Conservation (phyloP, 2,329 filamentous ascomycete genomes). For the Apiospora marii region DNA sequence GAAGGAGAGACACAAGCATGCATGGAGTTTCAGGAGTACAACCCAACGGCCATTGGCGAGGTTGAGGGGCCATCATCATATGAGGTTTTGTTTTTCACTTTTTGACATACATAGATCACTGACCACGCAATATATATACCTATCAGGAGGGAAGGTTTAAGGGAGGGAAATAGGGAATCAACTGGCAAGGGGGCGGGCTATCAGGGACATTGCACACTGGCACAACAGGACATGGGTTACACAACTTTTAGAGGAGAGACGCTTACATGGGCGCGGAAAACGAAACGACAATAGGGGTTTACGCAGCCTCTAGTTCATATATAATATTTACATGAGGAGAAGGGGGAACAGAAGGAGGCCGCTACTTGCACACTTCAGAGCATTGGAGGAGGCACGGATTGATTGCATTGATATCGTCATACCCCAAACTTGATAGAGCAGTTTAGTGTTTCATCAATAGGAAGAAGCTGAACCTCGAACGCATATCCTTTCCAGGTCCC, state of each 20-base stretch:
- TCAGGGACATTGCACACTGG: not conserved
- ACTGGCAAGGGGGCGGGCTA: not conserved
- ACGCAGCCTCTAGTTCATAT: not conserved
- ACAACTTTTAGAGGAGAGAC: not conserved
- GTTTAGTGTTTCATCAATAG: constrained; percentile 1
- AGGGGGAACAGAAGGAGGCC: not conserved
- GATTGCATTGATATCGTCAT: not conserved
- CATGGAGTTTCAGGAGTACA: constrained; percentile 10
- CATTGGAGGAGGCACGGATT: not conserved
- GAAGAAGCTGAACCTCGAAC: not conserved
- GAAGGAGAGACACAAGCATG: not conserved
- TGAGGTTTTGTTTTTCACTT: not conserved
- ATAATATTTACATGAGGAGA: not conserved
- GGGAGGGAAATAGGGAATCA: not conserved
- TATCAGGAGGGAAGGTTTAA: not conserved
- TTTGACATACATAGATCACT: constrained; percentile 4
- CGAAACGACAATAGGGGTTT: not conserved
- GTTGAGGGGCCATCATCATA: not conserved
- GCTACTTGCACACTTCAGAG: not conserved
- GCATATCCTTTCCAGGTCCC: too few relatives aligned
- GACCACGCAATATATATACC: not conserved
- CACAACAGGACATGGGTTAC: not conserved
- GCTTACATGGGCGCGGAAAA: constrained; percentile 1
- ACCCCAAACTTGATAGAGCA: constrained; percentile 6
- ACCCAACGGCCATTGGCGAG: not conserved